A percentile compares a stretch with the other conserved stretches of the same genome.
phyloP scores from a whole-genome alignment of 352 stramenopile genomes.

The Pythium myriotylum region DNA sequence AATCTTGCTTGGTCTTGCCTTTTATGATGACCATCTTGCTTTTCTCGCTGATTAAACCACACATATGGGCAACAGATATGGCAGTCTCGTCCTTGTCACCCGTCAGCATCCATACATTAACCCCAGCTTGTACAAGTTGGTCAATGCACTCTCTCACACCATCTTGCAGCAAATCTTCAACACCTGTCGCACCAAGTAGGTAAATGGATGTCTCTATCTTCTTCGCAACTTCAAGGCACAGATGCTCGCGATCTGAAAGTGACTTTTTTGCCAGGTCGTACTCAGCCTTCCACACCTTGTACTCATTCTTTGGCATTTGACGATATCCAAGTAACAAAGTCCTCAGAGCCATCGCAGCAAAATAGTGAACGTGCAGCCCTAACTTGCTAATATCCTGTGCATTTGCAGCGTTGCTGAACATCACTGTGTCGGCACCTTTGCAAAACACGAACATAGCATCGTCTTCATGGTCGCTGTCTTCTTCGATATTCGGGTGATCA shows the following conservation, averaged over 20 bases:
- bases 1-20: conserved; percentile 77
- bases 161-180: conserved; percentile 98
- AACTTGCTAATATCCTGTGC: conserved; percentile 78
- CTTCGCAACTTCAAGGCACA: conserved; percentile 69
- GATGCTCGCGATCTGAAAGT: conserved; percentile 58
- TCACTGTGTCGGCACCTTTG: conserved; percentile 90
- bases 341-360: conserved; percentile 85
- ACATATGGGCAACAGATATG: conserved; percentile 98
- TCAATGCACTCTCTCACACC: conserved; percentile 96
- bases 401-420: conserved; percentile 81
- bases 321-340: conserved; percentile 86
- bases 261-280: conserved; percentile 73
- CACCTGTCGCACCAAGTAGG: conserved; percentile 94
- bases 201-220: conserved; percentile 85
- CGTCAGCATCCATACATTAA: conserved; percentile 99
- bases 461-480: conserved; percentile 20
- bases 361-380: conserved; percentile 84
- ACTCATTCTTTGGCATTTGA: conserved; percentile 62
- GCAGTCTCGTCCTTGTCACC: conserved; percentile 99
- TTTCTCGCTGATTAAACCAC: conserved; percentile 85
- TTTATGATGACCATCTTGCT: conserved; percentile 87
- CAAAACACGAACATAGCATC: conserved; percentile 80
- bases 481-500: conserved; percentile 24
- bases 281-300: conserved; percentile 69
- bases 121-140: conserved; percentile 93